A percentile compares a stretch with the other conserved stretches of the same genome.
Conservation (phyloP, 768 basidiomycete species). For the Hericium rajendrae region DNA sequence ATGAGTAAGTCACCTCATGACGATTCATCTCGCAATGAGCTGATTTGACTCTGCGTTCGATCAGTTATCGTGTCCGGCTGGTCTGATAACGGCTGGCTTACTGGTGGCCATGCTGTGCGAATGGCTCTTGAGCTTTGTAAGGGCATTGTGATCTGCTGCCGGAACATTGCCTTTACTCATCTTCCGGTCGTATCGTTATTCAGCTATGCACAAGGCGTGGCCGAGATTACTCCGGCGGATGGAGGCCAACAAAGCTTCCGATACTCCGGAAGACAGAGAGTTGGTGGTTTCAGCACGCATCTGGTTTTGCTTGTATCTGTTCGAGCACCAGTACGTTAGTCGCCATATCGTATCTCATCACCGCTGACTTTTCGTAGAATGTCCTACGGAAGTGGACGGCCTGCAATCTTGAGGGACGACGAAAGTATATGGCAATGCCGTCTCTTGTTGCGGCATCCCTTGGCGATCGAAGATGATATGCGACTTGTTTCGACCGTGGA, state of each 20-base stretch:
- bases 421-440: conserved; percentile 82
- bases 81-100: conserved; percentile 94
- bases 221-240: conserved; percentile 72
- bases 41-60: conserved; percentile 1
- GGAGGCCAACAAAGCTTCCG: conserved; percentile 50
- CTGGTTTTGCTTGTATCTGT: conserved; percentile 91
- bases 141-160: conserved; percentile 13
- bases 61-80: conserved; percentile 86
- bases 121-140: conserved; percentile 92
- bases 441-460: conserved; percentile 72
- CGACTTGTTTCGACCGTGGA: conserved; percentile 92
- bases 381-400: conserved; percentile 90
- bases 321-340: conserved; percentile 79
- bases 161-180: too few relatives aligned
- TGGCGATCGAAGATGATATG: conserved; percentile 89
- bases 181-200: neutral
- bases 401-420: conserved; percentile 87
- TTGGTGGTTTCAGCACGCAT: conserved; percentile 76
- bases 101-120: conserved; percentile 90
- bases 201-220: conserved; percentile 91
- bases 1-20: conserved; percentile 56
- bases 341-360: neutral
- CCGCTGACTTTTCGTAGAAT: conserved; percentile 39
- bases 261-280: conserved; percentile 57
- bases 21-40: neutral